phyloP scores from a whole-genome alignment of 169 alveolate species.

The Eimeria praecox region DNA sequence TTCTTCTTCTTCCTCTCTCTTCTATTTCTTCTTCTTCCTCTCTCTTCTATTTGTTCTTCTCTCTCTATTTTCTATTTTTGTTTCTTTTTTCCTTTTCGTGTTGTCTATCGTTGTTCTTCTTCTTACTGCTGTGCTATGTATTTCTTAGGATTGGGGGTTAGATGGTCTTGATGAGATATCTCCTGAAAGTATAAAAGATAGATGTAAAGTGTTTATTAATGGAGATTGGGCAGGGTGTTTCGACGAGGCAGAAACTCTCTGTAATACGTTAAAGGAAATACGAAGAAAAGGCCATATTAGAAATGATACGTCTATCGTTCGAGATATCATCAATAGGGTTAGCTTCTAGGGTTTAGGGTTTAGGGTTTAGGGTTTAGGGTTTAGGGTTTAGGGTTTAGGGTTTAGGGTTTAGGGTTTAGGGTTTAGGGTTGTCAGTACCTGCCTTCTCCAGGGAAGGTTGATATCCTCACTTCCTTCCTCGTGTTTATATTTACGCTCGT shows the following conservation, averaged over 20 bases:
- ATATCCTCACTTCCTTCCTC: no score
- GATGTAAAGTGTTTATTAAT: slow-evolving; percentile 87
- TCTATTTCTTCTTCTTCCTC: no score
- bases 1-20: no score
- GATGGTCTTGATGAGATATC: slow-evolving; percentile 83
- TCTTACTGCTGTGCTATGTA: neutral
- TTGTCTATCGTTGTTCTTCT: no score
- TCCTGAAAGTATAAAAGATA: slow-evolving; percentile 87
- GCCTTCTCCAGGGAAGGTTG: no score
- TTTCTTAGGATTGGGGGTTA: slow-evolving; percentile 89
- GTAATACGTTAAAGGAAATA: slow-evolving; percentile 91
- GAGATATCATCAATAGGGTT: slow-evolving; percentile 92
- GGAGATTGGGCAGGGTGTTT: slow-evolving; percentile 97
- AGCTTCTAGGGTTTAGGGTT: slow-evolving; percentile 49
- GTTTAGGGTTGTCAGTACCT: no score
- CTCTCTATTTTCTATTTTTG: neutral
- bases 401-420: no score
- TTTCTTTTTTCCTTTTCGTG: no score
- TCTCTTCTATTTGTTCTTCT: no score
- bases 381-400: no score
- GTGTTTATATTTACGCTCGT: no score
- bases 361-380: no score
- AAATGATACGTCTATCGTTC: slow-evolving; percentile 97
- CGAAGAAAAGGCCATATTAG: slow-evolving; percentile 96
- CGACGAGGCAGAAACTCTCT: slow-evolving; percentile 95